phyloP scores from a whole-genome alignment of 352 stramenopile genomes.

The Phytophthora pluvialis region DNA sequence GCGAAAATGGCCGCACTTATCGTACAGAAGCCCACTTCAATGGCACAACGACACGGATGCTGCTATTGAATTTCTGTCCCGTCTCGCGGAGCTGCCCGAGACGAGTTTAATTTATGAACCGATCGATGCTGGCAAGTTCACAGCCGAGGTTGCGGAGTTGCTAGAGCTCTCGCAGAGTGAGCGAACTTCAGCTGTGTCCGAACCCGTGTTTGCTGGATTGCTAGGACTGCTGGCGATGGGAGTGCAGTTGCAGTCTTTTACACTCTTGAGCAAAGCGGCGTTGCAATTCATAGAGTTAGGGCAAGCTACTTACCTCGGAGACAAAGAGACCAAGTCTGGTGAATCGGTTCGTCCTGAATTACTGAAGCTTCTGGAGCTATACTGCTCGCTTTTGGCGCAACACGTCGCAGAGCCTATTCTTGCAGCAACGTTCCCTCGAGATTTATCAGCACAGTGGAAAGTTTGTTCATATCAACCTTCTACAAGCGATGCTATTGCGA shows the following conservation, averaged over 20 bases:
- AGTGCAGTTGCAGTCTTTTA: conserved; percentile 73
- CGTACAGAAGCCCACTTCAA: conserved; percentile 53
- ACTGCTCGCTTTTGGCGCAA: conserved; percentile 35
- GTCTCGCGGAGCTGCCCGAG: conserved; percentile 58
- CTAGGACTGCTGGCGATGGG: conserved; percentile 46
- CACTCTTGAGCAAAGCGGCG: conserved; percentile 50
- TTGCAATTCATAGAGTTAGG: conserved; percentile 42
- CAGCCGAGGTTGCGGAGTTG: conserved; percentile 31
- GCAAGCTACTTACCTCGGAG: conserved; percentile 19
- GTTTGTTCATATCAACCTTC: conserved; percentile 65
- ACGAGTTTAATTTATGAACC: conserved; percentile 74
- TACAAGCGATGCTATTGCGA: conserved; percentile 75
- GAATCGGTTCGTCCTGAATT: conserved; percentile 25
- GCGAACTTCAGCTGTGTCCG: conserved; percentile 15
- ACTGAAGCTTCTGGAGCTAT: conserved; percentile 37
- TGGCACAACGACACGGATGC: conserved; percentile 51
- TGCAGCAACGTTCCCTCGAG: conserved; percentile 63
- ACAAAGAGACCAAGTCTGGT: conserved; percentile 7
- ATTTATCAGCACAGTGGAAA: conserved; percentile 72
- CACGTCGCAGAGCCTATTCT: conserved; percentile 32
- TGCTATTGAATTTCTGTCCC: conserved; percentile 54
- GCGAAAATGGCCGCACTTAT: conserved; percentile 75
- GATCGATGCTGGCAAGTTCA: conserved; percentile 56
- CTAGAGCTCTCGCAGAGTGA: conserved; percentile 4
- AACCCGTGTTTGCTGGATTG: conserved; percentile 40